Base-by-base conservation (phyloP, 2,329 filamentous ascomycete species). In the Epichloe aotearoae region DNA sequence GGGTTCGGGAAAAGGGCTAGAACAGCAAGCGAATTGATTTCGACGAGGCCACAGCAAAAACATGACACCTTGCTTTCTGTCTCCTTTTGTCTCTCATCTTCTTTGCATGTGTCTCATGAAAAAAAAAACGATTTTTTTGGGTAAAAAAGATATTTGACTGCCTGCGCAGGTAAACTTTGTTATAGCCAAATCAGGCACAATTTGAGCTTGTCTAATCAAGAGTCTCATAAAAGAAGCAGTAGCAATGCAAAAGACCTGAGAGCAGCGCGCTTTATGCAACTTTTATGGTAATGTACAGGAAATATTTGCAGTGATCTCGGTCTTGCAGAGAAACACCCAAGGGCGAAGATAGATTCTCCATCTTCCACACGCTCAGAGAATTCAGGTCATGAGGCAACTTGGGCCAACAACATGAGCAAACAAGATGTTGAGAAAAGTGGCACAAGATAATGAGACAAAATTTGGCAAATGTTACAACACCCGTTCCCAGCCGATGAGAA, bases 261-360 rank as follows among this genome's bases (percentile, higher is more conserved):
- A 62, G 61, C 57, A 61, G 61, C 72, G 71, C 70, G 69, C 59
- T 66, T 67, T 63, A 61, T 61, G 69, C 66, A 65, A 69, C 69
- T 70, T 46, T 65, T 61, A 72, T 67, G 64, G 68, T 77, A 77
- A 75, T 77, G 72, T 77, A 77, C 74, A 77, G 68, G 68, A 71
- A 66, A 69, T 38, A 48, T 44, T 52, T 49, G 30, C 20, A 23
- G 42, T 46, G 43, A 39, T 49, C 38, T 52, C 44, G 37, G 46
- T 50, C 51, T 46, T 34, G 43, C 33, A 44, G 39, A 53, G 51
- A 41, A 37, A 17, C 46, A 40, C 40, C 34, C 42, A 39, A 33
- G 20, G 26, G 14, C 30, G 40, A 40, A 34, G 46, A 48, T 17
- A 44, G 23, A 34, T 17, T 51, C 39, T 51, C 34, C 46, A 15